Evolutionary conservation across 1,139 yeast genomes (phyloP), one percentile per base, ranked within the genome.

Genomic region (Sugiyamaella castrensis): DNA sequence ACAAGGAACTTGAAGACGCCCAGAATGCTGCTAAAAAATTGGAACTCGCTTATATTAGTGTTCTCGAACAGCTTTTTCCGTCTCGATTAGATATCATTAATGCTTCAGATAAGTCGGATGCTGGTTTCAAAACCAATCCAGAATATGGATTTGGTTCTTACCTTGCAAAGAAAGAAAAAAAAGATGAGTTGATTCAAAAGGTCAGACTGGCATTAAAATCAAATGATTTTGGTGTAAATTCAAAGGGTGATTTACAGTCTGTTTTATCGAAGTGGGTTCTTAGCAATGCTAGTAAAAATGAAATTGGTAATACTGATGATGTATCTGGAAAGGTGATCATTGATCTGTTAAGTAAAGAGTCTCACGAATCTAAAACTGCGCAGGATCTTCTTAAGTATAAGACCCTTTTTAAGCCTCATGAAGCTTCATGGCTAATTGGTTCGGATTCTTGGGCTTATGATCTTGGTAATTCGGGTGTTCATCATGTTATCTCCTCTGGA

Each of bases 371-470:
- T 1, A 69, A 72, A 11, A 60, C 71, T 13, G 73, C 86, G 5
- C 59, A 71, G 43, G 65, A 71, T 10, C 70, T 85, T 11, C 71
- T 84, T 41, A 66, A 70, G 2, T 68, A 71, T 40, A 70, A 76
- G 53, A 70, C 72, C 3, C 74, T 71, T 55, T 75, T 84, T 56
- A 66, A 65, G 39, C 62, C 73, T 37, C 19, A 39, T 8, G 72
- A 73, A 47, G 74, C 85, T 26, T 76, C 80, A 53, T 91, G 98
- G 98, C 73, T 91, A 54, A 75, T 92, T 54, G 97, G 97, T 24
- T 88, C 97, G 8, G 98, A 91, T 68, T 81, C 95, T 31, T 91
- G 98, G 98, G 79, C 96, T 16, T 89, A 84, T 65, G 98, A 91
- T 71, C 73, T 87, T 58, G 98, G 98, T 36, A 76, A 87, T 56